Evolutionary conservation across 163 green algal species (phyloP).

Genomic region (Prototheca stagnorum): DNA sequence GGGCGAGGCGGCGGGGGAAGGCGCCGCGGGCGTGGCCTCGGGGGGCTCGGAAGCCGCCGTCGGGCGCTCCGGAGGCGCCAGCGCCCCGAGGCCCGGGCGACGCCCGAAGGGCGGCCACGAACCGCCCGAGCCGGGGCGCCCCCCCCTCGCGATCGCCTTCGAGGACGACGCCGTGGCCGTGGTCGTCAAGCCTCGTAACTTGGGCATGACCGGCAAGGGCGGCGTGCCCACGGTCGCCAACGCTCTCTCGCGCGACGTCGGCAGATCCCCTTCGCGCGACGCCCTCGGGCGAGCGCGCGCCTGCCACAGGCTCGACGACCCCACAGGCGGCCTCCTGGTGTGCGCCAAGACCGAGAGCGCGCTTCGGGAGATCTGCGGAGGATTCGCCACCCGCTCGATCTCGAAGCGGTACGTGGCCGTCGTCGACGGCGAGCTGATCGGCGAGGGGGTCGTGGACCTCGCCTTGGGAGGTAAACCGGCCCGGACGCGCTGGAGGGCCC

Average conservation of each 20-base stretch:
- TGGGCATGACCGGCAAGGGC: background rate
- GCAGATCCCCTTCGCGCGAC: slow-evolving; percentile 2
- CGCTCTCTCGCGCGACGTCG: slow-evolving; percentile 4
- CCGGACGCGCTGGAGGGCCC: slow-evolving; percentile 19
- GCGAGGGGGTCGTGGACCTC: slow-evolving; percentile 16
- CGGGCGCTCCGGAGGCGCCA: too few species aligned
- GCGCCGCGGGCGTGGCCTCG: too few species aligned
- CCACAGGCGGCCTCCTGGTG: slow-evolving; percentile 43
- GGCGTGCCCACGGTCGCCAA: background rate
- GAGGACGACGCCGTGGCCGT: slow-evolving; percentile 43
- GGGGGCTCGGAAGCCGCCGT: too few species aligned
- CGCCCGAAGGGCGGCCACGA: too few species aligned
- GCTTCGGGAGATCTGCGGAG: slow-evolving; percentile 13
- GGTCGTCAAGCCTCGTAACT: slow-evolving; percentile 30
- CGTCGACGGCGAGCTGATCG: slow-evolving; percentile 17
- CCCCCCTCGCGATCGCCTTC: slow-evolving; percentile 15
- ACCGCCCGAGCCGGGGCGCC: background rate
- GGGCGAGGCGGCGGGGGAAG: too few species aligned
- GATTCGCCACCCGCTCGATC: slow-evolving; percentile 26
- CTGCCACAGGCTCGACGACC: slow-evolving; percentile 40
- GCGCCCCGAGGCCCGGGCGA: too few species aligned
- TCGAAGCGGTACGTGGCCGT: slow-evolving; percentile 20
- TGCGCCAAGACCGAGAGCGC: slow-evolving; percentile 40
- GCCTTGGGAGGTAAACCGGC: slow-evolving; percentile 17
- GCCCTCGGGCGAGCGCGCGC: slow-evolving; percentile 15